Base-by-base conservation (phyloP, 1,284 basidiomycete species). In the Ceratobasidium sp. region DNA sequence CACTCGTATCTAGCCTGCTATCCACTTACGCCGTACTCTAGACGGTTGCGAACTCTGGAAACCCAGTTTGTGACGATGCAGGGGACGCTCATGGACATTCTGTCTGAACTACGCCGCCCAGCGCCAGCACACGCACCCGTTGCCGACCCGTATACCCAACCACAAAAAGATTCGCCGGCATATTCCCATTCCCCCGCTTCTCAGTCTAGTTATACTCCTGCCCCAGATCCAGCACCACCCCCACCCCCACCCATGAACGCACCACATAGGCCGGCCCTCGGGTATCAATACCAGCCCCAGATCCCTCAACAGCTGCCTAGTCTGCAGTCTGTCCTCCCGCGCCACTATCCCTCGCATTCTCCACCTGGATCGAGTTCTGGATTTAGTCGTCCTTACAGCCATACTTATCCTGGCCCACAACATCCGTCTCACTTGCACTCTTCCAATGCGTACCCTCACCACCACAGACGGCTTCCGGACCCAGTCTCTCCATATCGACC, bases 1-100 rank as follows among this genome's bases (percentile, higher is more conserved):
- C 94, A 95, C 94, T 95, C 81, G 83, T 19, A 11, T 37, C 53
- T 68, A 49, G 61, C 41, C 51, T 39, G 48, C 63, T 34, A 19
- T 37, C 22, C 13, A 16, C 49, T 64, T 11, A 43, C 14, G 8
- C 5, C n/a, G 48, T n/a, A 43, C 9, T 19, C 27, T 64, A 7
- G 94, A 81, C 93, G 94, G 66, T 93, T 96, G 77, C 89, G 92
- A 78, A 90, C 89, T 79, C 88, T 96, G 71, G 94, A 96, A 81
- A 79, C 87, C 29, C 93, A 94, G 81, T 93, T 96, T 75, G 86
- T 89, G 41, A 84, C 87, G 19, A 94, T 96, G 69, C 91, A 93
- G 78, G 89, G 84, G 74, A 90, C 88, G 0, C 84, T 96, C n/a
- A 83, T 88, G 58, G 94, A 96, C 80, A 86, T 96, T 75, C 87